Percentiles rank a stretch among this genome's conserved stretches.
phyloP scores from a whole-genome alignment of 441 rosid species.

The Gossypium davidsonii region DNA sequence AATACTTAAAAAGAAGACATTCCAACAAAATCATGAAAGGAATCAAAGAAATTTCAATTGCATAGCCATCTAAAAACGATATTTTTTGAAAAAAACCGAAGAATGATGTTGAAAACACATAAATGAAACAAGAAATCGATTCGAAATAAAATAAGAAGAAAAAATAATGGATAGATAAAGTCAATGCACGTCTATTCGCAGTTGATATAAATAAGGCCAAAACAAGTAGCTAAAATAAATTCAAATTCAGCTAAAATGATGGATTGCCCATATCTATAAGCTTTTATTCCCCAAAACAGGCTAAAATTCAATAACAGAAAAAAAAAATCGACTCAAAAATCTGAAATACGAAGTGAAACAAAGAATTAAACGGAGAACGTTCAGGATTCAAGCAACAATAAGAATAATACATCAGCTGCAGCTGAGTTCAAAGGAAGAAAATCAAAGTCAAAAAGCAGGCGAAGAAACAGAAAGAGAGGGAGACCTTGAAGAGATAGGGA shows the following conservation, averaged over 20 bases:
- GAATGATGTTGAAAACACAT: not conserved
- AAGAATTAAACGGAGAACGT: not conserved
- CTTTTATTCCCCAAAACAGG: not conserved
- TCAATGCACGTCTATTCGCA: not conserved
- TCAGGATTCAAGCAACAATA: not conserved
- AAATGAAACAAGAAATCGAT: not conserved
- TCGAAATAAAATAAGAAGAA: not conserved
- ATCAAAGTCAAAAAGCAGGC: not conserved
- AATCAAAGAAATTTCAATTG: not conserved
- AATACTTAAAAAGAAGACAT: not conserved
- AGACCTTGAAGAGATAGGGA: slow-evolving; percentile 79
- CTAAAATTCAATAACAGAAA: not conserved
- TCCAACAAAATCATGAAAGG: not conserved
- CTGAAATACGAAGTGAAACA: not conserved
- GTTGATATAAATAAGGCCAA: not conserved
- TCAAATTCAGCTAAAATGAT: not conserved
- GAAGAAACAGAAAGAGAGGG: not conserved
- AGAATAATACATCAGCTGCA: not conserved
- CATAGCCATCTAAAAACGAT: not conserved
- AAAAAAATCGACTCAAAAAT: not conserved
- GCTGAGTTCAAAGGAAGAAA: not conserved
- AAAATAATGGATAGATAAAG: not conserved
- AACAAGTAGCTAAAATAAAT: not conserved
- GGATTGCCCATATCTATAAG: not conserved
- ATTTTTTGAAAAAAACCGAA: not conserved